phyloP scores from a whole-genome alignment of 2,329 filamentous ascomycete species.

The Xylariales sp. region DNA sequence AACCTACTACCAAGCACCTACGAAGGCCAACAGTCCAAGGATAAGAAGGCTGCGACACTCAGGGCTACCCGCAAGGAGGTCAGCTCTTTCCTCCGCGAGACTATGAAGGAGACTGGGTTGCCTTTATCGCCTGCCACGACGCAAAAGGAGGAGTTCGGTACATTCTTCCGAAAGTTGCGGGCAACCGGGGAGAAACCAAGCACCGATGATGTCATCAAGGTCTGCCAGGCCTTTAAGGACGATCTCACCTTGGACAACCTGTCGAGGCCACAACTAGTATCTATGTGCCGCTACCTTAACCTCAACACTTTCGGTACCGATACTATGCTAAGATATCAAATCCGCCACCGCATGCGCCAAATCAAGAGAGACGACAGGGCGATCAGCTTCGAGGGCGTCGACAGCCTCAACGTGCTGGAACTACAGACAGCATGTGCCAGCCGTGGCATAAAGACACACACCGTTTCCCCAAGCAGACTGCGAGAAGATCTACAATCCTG shows the following conservation, averaged over 20 bases:
- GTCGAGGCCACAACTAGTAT: constrained; percentile 93
- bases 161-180: constrained; percentile 97
- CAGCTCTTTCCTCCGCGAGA: constrained; percentile 87
- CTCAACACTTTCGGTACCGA: constrained; percentile 97
- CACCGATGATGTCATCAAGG: constrained; percentile 92
- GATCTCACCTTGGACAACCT: constrained; percentile 97
- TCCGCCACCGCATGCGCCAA: constrained; percentile 97
- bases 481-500: constrained; percentile 92
- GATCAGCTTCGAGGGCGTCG: constrained; percentile 93
- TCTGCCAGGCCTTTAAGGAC: constrained; percentile 99
- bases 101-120: constrained; percentile 90
- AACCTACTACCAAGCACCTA: constrained; percentile 98
- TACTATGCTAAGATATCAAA: constrained; percentile 96
- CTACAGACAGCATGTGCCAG: constrained; percentile 92
- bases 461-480: constrained; percentile 87
- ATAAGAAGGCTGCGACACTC: constrained; percentile 84
- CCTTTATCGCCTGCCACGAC: constrained; percentile 86
- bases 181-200: constrained; percentile 91
- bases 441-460: constrained; percentile 91
- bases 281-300: constrained; percentile 98
- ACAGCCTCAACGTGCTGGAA: constrained; percentile 91
- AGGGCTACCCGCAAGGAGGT: constrained; percentile 93
- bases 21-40: constrained; percentile 89
- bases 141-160: constrained; percentile 91
- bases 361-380: constrained; percentile 98